Evolutionary conservation across 176 grass and related monocot species (phyloP), one percentile per base, ranked within the genome.

Genomic region (Luzula sylvatica): DNA sequence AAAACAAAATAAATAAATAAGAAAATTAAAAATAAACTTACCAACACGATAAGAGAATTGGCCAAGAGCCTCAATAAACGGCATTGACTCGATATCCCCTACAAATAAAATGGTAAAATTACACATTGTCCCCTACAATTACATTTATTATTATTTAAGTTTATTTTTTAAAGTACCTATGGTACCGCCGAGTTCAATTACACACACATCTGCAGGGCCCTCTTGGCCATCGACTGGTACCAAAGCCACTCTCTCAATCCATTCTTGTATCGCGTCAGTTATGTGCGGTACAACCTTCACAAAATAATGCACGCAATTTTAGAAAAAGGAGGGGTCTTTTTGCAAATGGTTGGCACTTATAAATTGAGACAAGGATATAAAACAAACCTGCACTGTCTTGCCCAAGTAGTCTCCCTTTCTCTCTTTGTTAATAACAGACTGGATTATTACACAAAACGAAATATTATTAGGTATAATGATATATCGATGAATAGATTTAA

Each of bases 11-110:
- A 13, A 61, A 72, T 7, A 15, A 29, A 16, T 14, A 32, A 25
- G 11, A 6, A 17, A 29, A 16, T 27, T 16, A 19, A 41, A 35
- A 30, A 3, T 41, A 51, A 61, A 15, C 82, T 87, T 48, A 99
- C 93, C 93, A 77, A 83, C 93, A 22, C 72, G 86, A 59, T 83
- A 92, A 3, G 86, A 99, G 78, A 99, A 92, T 61, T 99, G 93
- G 58, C 93, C 84, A 41, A 99, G 28, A 53, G 93, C 93, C 86
- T 99, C 93, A 65, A 92, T 92, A 53, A 92, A 99, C 56, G 86
- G 93, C 93, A 99, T 99, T 15, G 93, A 99, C 70, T 99, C 93
- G 35, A 92, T 87, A 61, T 99, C 93, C 47, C 93, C 93, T 99
- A 85, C 74, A 83, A 60, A 55, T 90, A 87, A 83, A 77, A 76